Base-by-base conservation (phyloP, 331 rosid genomes). In the Phaseolus coccineus region DNA sequence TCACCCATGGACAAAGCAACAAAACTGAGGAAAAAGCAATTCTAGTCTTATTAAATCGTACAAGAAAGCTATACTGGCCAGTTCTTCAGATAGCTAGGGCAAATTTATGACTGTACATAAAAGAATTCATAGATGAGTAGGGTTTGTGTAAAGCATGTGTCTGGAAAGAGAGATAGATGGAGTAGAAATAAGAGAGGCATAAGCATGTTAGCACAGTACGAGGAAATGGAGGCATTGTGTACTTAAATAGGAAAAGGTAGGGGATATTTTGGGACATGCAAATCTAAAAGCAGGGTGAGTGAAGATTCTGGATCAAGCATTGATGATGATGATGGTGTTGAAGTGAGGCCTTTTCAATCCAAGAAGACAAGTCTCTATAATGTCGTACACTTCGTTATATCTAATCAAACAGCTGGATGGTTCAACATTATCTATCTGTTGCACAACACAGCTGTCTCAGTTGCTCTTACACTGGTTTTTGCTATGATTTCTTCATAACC, bases 331-430 rank as follows among this genome's bases (percentile, higher is more conserved):
- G 4, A 14, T 47, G 0, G 40, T 24, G 84, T 22, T 56, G 1
- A 7, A 30, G 22, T 51, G 44, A 28, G 80, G 75, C 27, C 76
- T 42, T 62, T 83, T 84, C 82, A 81, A 58, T 67, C 73, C 76
- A 77, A 58, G 79, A 8, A 30, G 88, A 87, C 87, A 79, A 74
- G 25, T 25, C 81, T 39, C 0, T 10, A 19, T 10, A 19, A 4
- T 0, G 39, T 63, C 68, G 81, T 78, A 75, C 85, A 12, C 66
- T 55, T 65, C 27, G 63, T 55, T 57, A 78, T 78, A 84, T 88
- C 89, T 80, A 80, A 77, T 87, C 93, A 86, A 76, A 88, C 83
- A 88, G 91, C 88, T 85, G 84, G 79, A 65, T 16, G 46, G 72
- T 71, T 73, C 35, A 22, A 3, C 42, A 16, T 22, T 55, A 39